phyloP scores from a whole-genome alignment of 2,329 filamentous ascomycete genomes.

The Diplodia seriata region DNA sequence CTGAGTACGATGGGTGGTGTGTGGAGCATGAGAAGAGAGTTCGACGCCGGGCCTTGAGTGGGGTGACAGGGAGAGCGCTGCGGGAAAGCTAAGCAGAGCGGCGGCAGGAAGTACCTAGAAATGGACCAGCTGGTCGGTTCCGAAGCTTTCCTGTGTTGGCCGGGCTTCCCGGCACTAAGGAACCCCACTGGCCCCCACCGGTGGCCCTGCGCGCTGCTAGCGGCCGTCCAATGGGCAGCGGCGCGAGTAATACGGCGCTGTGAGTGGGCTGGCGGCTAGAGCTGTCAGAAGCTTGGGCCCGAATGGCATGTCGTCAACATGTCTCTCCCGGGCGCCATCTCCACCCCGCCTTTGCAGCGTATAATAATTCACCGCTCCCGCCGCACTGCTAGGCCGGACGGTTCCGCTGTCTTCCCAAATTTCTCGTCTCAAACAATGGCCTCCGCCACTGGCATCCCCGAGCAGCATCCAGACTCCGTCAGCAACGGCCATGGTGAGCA shows the following conservation, averaged over 20 bases:
- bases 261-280: slow-evolving; percentile 17
- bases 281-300: slow-evolving; percentile 7
- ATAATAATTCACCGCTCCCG: slow-evolving; percentile 19
- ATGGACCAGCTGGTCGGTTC: background rate
- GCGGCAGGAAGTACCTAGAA: background rate
- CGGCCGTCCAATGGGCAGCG: slow-evolving; percentile 19
- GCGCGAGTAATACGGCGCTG: slow-evolving; percentile 18
- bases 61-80: background rate
- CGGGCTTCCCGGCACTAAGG: slow-evolving; percentile 12
- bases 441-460: slow-evolving; percentile 71
- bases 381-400: background rate
- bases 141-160: slow-evolving; percentile 3
- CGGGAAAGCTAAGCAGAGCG: background rate
- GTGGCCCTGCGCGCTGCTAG: background rate
- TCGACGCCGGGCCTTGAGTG: background rate
- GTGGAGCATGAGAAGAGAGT: background rate
- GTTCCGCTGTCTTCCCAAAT: background rate
- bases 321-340: slow-evolving; percentile 12
- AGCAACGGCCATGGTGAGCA: slow-evolving; percentile 56
- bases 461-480: slow-evolving; percentile 52
- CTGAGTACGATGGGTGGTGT: too few species aligned
- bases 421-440: slow-evolving; percentile 60
- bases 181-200: slow-evolving; percentile 13
- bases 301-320: slow-evolving; percentile 28
- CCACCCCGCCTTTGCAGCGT: slow-evolving; percentile 26